These are phyloP conservation scores for Solanum boliviense DNA, from an alignment of 257 asterid species.

Conservation along the genomic window DNA sequence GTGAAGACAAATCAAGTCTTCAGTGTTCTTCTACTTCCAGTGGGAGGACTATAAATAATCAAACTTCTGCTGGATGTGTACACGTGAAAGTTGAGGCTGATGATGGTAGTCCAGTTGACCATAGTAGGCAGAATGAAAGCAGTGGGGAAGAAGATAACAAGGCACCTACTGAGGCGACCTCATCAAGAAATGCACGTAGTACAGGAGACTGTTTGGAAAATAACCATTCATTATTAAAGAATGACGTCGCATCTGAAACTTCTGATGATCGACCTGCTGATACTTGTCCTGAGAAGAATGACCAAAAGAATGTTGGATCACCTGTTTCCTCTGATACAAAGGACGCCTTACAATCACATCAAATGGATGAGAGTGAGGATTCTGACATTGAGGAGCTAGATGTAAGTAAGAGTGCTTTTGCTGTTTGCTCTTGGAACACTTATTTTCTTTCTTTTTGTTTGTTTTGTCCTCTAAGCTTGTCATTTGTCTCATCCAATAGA, in stretches of 20 bases:
- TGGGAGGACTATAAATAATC: neutral
- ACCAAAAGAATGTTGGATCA: slow-evolving; percentile 33
- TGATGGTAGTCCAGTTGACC: slow-evolving; percentile 19
- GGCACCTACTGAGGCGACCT: slow-evolving; percentile 16
- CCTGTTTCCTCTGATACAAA: slow-evolving; percentile 1
- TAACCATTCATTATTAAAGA: slow-evolving; percentile 9
- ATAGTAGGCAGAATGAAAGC: slow-evolving; percentile 10
- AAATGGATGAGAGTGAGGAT: slow-evolving; percentile 52
- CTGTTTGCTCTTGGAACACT: neutral
- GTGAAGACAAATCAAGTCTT: slow-evolving; percentile 5
- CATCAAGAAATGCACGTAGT: slow-evolving; percentile 14
- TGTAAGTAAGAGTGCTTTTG: slow-evolving; percentile 39
- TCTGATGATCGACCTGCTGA: slow-evolving; percentile 18
- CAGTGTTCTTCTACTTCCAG: slow-evolving; percentile 8
- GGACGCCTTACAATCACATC: slow-evolving; percentile 15
- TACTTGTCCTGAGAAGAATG: slow-evolving; percentile 22
- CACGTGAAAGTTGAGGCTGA: slow-evolving; percentile 20
- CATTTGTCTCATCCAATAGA: neutral
- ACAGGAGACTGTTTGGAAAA: slow-evolving; percentile 14
- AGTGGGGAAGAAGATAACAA: slow-evolving; percentile 19
- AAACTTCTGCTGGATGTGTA: slow-evolving; percentile 10
- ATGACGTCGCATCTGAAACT: slow-evolving; percentile 21
- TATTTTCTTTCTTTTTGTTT: slow-evolving; percentile 4
- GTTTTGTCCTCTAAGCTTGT: neutral
- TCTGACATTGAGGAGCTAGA: slow-evolving; percentile 84